Evolutionary conservation across 257 asterid species (phyloP), one percentile per base, ranked within the genome.

Genomic region (Coffea canephora): DNA sequence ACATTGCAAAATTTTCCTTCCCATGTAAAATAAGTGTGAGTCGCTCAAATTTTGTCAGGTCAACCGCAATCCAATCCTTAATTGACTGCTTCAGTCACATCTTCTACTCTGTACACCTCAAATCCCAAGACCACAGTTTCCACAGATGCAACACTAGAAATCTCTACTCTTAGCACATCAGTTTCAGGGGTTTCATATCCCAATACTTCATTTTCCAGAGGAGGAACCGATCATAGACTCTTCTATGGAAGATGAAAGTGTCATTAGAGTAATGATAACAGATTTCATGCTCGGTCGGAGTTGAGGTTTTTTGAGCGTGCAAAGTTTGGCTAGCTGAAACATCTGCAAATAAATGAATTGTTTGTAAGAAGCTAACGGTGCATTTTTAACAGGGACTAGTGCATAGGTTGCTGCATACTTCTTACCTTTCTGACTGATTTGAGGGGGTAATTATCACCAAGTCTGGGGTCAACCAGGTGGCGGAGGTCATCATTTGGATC

Each of bases 201-300:
- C 77, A 14, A 91, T 83, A 61, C 92, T 92, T 73, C 87, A 96
- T 80, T 85, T 91, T 49, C 93, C 95, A 23, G 91, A 94, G 89
- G 92, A 92, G 45, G 92, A 75, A 59, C 95, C 97, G 14, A 90
- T 93, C 98, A 97, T 97, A 93, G 64, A 39, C 43, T 94, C 96
- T 69, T 93, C 98, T 8, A 96, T 93, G 2, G 97, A 67, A 7
- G 98, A 94, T 13, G 97, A 91, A 13, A 93, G 97, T 5, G 97
- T 93, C 98, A 94, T 94, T 78, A 94, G 76, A 0, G 97, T 96
- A 23, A 94, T 97, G 14, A 93, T 97, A 16, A 93, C 88, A 16
- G 98, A 94, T 79, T 97, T 85, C 97, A 93, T 94, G 77, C 90
- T 90, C 7, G 97, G 97, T 49, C 98, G 89, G 13, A 91, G 89